These are phyloP conservation scores for Lactarius sanguifluus DNA, from an alignment of 768 basidiomycete genomes.

Conservation along the genomic window DNA sequence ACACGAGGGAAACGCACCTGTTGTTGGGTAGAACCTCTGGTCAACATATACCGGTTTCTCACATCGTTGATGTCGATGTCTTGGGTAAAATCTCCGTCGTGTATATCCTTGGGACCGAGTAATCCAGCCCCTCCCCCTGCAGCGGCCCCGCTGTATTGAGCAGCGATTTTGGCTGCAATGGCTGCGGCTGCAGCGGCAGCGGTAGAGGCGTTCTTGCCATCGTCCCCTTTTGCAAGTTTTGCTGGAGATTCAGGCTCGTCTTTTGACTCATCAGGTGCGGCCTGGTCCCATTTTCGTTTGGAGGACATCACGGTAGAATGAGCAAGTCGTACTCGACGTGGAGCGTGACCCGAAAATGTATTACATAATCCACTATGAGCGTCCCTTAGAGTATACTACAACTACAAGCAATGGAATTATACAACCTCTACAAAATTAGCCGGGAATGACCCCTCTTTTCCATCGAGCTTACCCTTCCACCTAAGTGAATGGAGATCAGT, in stretches of 20 bases:
- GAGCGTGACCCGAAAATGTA: background rate
- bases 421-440: conserved; percentile 81
- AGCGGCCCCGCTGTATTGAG: conserved; percentile 61
- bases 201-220: conserved; percentile 61
- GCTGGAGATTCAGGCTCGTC: conserved; percentile 44
- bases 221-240: conserved; percentile 50
- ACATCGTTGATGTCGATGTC: conserved; percentile 98
- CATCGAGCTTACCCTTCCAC: conserved; percentile 74
- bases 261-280: conserved; percentile 46
- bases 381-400: background rate
- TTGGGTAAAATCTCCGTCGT: conserved; percentile 79
- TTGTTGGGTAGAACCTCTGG: conserved; percentile 88
- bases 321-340: background rate
- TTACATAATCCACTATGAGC: background rate
- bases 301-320: conserved; percentile 49
- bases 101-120: conserved; percentile 57
- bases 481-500: conserved; percentile 38
- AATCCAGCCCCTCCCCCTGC: conserved; percentile 40
- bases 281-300: conserved; percentile 81
- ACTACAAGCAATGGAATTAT: conserved; percentile 22
- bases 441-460: conserved; percentile 68
- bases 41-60: conserved; percentile 91
- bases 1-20: conserved; percentile 55
- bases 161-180: conserved; percentile 94
- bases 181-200: conserved; percentile 80